Evolutionary conservation across 768 basidiomycete species (phyloP).

Genomic region (Lactarius sp.): DNA sequence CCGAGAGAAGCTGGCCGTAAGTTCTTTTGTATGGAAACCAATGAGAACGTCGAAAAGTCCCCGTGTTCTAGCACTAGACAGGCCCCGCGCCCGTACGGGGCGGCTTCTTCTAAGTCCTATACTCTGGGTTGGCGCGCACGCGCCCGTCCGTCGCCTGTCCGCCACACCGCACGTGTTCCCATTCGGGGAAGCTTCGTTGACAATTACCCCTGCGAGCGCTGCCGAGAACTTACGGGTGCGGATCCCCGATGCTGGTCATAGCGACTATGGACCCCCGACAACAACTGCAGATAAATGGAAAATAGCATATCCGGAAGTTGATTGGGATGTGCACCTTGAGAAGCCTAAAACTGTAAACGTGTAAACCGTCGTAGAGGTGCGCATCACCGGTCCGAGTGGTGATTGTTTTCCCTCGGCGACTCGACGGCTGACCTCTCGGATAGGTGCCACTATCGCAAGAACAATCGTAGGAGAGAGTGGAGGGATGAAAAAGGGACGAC

Average conservation of each 20-base stretch:
- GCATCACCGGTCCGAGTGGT: background rate
- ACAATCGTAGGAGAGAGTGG: background rate
- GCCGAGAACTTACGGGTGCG: too few relatives aligned
- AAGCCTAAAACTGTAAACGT: background rate
- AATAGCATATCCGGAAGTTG: background rate
- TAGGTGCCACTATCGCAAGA: background rate
- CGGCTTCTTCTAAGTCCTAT: slow-evolving; percentile 3
- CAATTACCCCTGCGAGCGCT: background rate
- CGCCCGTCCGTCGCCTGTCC: background rate
- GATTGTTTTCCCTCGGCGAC: too few relatives aligned
- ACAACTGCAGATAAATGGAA: too few relatives aligned
- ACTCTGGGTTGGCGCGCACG: background rate
- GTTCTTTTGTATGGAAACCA: background rate
- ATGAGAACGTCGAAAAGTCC: background rate
- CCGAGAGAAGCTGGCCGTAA: background rate
- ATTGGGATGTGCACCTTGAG: background rate
- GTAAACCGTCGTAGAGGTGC: background rate
- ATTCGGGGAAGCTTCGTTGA: background rate
- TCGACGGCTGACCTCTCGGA: background rate
- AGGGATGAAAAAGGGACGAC: background rate
- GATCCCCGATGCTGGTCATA: too few relatives aligned
- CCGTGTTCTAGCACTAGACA: background rate
- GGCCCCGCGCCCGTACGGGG: background rate
- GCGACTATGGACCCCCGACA: background rate
- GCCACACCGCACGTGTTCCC: background rate